These are phyloP conservation scores for Tagetes erecta DNA, from an alignment of 129 eudicot genomes.

Conservation along the genomic window DNA sequence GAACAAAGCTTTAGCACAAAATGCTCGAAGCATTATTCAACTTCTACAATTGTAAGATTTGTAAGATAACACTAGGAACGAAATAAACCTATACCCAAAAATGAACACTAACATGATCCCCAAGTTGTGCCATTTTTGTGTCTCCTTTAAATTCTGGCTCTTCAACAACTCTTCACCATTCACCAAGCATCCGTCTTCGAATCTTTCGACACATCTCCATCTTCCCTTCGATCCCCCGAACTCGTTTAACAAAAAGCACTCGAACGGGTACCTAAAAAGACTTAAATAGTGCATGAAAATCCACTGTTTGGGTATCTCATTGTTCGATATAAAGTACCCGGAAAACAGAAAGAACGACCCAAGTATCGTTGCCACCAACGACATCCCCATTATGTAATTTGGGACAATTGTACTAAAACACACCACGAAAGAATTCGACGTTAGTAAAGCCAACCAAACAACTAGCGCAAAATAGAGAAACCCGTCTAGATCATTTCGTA, in stretches of 20 bases:
- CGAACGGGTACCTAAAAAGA: conserved; percentile 75
- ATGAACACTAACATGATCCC: conserved; percentile 60
- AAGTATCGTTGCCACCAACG: conserved; percentile 55
- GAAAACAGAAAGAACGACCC: conserved; percentile 79
- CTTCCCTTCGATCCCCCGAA: conserved; percentile 52
- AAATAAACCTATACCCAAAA: conserved; percentile 53
- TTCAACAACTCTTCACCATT: conserved; percentile 53
- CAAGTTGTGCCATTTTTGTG: conserved; percentile 62
- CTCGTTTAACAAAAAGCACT: conserved; percentile 69
- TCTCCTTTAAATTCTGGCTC: conserved; percentile 51
- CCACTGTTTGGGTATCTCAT: conserved; percentile 61
- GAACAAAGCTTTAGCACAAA: too few relatives aligned
- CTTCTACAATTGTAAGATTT: conserved; percentile 44
- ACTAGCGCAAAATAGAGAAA: conserved; percentile 60
- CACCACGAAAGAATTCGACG: conserved; percentile 68
- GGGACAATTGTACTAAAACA: conserved; percentile 62
- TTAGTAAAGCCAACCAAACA: conserved; percentile 60
- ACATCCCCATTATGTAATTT: conserved; percentile 56
- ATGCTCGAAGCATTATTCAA: not conserved
- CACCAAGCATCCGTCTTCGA: conserved; percentile 50
- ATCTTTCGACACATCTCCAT: conserved; percentile 49
- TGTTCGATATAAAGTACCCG: conserved; percentile 71
- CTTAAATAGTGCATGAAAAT: conserved; percentile 64
- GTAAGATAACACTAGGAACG: conserved; percentile 49
- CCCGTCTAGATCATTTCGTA: conserved; percentile 51